Percentiles rank a stretch among this genome's conserved stretches.
Conservation (phyloP, 106 monocot species). For the Hemerocallis citrina region DNA sequence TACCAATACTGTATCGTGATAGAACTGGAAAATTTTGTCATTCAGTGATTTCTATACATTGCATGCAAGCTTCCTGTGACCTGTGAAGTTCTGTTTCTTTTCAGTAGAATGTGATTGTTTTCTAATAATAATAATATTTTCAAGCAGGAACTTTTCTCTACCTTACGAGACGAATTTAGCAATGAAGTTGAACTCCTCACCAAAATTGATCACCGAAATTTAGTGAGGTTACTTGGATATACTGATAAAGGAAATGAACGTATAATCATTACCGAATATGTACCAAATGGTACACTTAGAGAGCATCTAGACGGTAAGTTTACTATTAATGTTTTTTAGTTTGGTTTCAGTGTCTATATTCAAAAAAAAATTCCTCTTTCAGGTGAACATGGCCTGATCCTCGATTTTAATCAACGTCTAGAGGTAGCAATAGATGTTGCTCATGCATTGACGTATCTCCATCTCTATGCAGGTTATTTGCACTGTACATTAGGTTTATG, state of each 20-base stretch:
- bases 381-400: constrained; percentile 46
- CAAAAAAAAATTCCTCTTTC: constrained; percentile 10
- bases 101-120: neutral
- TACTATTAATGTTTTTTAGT: neutral
- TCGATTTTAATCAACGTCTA: constrained; percentile 66
- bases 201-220: constrained; percentile 65
- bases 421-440: constrained; percentile 86
- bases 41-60: too few relatives aligned
- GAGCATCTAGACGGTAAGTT: constrained; percentile 86
- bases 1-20: too few relatives aligned
- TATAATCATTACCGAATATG: constrained; percentile 69
- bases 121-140: neutral
- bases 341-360: neutral
- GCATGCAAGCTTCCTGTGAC: too few relatives aligned
- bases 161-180: constrained; percentile 49
- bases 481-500: neutral
- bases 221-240: constrained; percentile 69
- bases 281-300: constrained; percentile 75
- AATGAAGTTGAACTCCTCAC: constrained; percentile 69
- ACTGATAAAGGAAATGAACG: constrained; percentile 50
- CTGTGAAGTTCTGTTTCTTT: neutral
- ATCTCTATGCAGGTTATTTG: constrained; percentile 73
- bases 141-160: constrained; percentile 45
- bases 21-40: too few relatives aligned
- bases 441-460: constrained; percentile 87